Evolutionary conservation across 75 land plant species (phyloP).

Genomic region (Pseudotsuga menziesii): DNA sequence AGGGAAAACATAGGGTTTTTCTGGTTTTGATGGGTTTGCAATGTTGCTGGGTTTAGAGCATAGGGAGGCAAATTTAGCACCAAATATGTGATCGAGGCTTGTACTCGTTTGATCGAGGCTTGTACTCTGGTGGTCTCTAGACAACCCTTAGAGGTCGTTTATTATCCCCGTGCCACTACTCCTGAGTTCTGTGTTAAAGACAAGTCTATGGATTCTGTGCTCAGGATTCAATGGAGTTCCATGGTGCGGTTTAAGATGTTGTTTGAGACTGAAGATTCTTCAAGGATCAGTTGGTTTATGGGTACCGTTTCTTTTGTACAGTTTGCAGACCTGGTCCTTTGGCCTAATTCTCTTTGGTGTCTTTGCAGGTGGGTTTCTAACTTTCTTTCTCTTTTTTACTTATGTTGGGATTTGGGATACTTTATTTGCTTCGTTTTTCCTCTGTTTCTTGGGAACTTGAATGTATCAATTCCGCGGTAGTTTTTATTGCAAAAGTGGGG

Average conservation of each 20-base stretch:
- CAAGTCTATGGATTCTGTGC: slow-evolving; percentile 42
- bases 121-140: slow-evolving; percentile 50
- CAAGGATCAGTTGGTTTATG: slow-evolving; percentile 94
- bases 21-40: too few species aligned
- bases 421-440: too few species aligned
- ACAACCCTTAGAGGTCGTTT: slow-evolving; percentile 72
- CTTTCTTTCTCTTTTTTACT: too few species aligned
- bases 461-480: too few species aligned
- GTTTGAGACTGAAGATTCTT: slow-evolving; percentile 87
- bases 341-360: slow-evolving; percentile 94
- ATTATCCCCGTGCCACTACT: slow-evolving; percentile 70
- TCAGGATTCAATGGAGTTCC: slow-evolving; percentile 59
- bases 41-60: too few species aligned
- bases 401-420: too few species aligned
- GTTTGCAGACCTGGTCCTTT: slow-evolving; percentile 68
- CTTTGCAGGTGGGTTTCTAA: slow-evolving; percentile 58
- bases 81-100: slow-evolving; percentile 62
- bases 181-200: slow-evolving; percentile 88
- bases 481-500: too few species aligned
- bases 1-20: too few species aligned
- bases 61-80: slow-evolving; percentile 49
- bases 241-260: slow-evolving; percentile 94
- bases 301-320: slow-evolving; percentile 77
- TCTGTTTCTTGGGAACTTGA: too few species aligned
- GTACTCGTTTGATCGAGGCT: too few species aligned